phyloP scores from a whole-genome alignment of 768 basidiomycete species.

The Panellus pusillus region DNA sequence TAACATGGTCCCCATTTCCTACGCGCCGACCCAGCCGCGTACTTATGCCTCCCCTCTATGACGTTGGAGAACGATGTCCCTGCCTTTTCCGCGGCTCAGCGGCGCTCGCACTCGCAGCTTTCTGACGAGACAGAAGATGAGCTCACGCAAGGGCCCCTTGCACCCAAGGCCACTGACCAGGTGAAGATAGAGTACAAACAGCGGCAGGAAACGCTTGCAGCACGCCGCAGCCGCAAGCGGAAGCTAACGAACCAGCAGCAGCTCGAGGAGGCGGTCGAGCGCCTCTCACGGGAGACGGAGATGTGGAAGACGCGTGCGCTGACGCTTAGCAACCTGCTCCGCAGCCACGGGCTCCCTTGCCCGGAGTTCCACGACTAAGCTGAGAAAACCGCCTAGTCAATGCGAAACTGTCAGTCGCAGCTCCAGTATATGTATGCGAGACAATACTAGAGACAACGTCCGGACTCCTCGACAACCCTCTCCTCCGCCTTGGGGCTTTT shows the following conservation, averaged over 20 bases:
- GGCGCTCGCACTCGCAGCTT: slow-evolving; percentile 34
- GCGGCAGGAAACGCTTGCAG: slow-evolving; percentile 71
- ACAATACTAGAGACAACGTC: no score
- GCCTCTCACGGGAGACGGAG: slow-evolving; percentile 48
- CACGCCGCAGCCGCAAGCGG: slow-evolving; percentile 62
- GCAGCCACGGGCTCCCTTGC: slow-evolving; percentile 46
- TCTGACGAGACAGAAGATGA: slow-evolving; percentile 45
- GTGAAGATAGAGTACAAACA: slow-evolving; percentile 68
- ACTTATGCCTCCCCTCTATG: slow-evolving; percentile 53
- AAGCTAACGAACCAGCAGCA: slow-evolving; percentile 63
- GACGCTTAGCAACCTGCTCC: slow-evolving; percentile 41
- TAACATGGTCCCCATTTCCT: slow-evolving; percentile 28
- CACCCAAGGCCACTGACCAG: slow-evolving; percentile 39
- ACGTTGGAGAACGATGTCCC: slow-evolving; percentile 67
- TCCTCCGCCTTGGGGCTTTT: no score
- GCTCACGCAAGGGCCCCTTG: slow-evolving; percentile 27
- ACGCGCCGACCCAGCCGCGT: slow-evolving; percentile 63
- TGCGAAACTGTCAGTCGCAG: no score
- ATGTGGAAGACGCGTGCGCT: slow-evolving; percentile 48
- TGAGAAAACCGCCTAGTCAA: no score
- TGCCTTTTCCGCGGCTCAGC: slow-evolving; percentile 54
- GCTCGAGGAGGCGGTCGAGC: slow-evolving; percentile 49
- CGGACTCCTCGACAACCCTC: no score
- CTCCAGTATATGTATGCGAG: no score
- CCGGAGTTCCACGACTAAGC: slow-evolving; percentile 34